Conservation (phyloP, 495 filamentous ascomycete genomes). For the Paragyromitra xinjiangensis region DNA sequence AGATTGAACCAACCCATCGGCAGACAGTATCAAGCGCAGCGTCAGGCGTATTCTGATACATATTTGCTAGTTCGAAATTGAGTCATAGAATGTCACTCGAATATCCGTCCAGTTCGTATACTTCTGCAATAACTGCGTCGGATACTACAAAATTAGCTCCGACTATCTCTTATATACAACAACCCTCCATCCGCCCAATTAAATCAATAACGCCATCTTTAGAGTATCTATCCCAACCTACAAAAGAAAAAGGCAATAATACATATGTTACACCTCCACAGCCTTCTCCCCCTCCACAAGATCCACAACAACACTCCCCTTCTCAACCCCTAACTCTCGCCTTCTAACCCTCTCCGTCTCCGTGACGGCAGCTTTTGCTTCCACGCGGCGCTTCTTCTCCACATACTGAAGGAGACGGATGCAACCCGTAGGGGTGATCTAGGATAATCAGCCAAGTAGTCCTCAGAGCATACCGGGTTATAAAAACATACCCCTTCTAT, state of each 20-base stretch:
- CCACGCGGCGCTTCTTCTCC: slow-evolving; percentile 49
- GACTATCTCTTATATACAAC: slow-evolving; percentile 5
- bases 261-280: slow-evolving; percentile 14
- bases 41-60: neutral
- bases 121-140: too few species aligned
- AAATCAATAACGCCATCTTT: slow-evolving; percentile 15
- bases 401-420: slow-evolving; percentile 67
- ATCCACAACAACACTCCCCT: neutral
- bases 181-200: neutral
- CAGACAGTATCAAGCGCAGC: neutral
- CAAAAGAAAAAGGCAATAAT: slow-evolving; percentile 26
- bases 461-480: neutral
- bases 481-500: slow-evolving; percentile 74
- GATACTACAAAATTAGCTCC: neutral
- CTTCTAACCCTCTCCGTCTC: slow-evolving; percentile 36
- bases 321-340: slow-evolving; percentile 32
- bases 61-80: neutral
- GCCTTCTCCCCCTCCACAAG: neutral
- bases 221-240: neutral
- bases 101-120: neutral
- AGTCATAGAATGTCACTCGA: slow-evolving; percentile 13
- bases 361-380: slow-evolving; percentile 36
- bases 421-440: slow-evolving; percentile 63
- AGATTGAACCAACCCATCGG: neutral
- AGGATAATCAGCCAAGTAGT: too few species aligned